These are phyloP conservation scores for Mrakia hoshinonis DNA, from an alignment of 768 basidiomycete species.

Conservation along the genomic window DNA sequence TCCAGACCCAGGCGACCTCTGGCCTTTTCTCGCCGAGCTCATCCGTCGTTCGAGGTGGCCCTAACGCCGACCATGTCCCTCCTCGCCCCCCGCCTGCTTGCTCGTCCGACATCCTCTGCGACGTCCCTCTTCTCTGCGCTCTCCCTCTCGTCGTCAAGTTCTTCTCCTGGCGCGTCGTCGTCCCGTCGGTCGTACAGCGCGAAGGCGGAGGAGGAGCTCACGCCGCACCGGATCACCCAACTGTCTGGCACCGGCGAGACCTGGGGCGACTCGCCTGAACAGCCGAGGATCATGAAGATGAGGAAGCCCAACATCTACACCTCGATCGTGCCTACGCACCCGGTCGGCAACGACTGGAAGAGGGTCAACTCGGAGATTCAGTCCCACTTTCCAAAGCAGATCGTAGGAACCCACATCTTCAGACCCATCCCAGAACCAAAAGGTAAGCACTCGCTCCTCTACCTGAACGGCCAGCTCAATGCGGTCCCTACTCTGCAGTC, in stretches of 20 bases:
- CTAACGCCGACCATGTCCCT: background rate
- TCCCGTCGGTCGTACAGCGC: background rate
- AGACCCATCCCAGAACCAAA: conserved; percentile 6
- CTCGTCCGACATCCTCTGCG: background rate
- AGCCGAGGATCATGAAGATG: background rate
- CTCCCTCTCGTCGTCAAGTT: background rate
- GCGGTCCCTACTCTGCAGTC: no score
- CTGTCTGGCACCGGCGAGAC: no score
- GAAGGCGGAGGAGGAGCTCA: no score
- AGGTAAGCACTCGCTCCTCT: conserved; percentile 3
- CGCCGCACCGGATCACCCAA: no score
- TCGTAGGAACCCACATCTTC: background rate
- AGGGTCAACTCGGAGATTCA: background rate
- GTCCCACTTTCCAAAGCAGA: background rate
- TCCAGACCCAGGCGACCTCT: no score
- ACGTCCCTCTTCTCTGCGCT: background rate
- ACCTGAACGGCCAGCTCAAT: background rate
- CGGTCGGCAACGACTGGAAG: background rate
- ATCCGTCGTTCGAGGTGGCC: background rate
- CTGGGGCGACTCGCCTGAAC: background rate
- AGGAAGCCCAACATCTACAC: background rate
- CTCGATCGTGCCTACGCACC: background rate
- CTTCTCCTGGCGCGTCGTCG: background rate
- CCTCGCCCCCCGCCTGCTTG: background rate
- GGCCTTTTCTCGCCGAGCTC: background rate